Evolutionary conservation across 768 basidiomycete genomes (phyloP), one percentile per base, ranked within the genome.

Genomic region (Pulveroboletus sp.): DNA sequence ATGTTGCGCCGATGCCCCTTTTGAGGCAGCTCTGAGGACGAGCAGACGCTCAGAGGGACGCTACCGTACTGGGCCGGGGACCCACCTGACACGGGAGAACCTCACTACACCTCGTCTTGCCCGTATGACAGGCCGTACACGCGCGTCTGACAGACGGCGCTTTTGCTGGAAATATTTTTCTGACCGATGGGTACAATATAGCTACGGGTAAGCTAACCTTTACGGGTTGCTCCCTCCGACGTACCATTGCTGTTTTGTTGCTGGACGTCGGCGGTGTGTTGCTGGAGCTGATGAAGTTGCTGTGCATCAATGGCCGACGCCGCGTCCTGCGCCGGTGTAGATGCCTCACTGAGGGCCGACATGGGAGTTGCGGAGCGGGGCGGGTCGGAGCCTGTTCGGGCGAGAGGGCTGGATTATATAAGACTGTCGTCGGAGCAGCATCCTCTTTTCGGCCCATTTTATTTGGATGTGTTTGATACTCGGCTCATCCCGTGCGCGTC

Each of bases 71-170:
- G 46, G 50, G 50, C 43, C 39, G 44, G 39, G 13, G 26, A 57
- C 69, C 10, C 55, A 85, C 86, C 80, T 89, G 87, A 69, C 88
- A 90, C 8, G 88, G 88, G 17, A 90, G 75, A 31, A 81, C 81
- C 69, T 90, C 88, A 58, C 85, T 88, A 60, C 88, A 90, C 58
- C 87, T 74, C 11, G 88, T 90, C 71, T 90, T 90, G 45, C 88
- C 88, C 44, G 85, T 73, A 67, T 90, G 88, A 69, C 88, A 90
- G 13, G 88, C 84, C 35, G 82, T 78, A 56, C 88, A 90, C 1
- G 88, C 88, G 55, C 88, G 76, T 56, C 88, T 80, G 47, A 89
- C 88, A 39, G 86, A 89, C 30, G 87, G 86, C 39, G 83, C 84
- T 69, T 90, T 89, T 53, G 86, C 86, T 88, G 64, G 43, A 49